phyloP scores from a whole-genome alignment of 192 early-diverging fungal genomes.

The Rhizophagus prolifer region DNA sequence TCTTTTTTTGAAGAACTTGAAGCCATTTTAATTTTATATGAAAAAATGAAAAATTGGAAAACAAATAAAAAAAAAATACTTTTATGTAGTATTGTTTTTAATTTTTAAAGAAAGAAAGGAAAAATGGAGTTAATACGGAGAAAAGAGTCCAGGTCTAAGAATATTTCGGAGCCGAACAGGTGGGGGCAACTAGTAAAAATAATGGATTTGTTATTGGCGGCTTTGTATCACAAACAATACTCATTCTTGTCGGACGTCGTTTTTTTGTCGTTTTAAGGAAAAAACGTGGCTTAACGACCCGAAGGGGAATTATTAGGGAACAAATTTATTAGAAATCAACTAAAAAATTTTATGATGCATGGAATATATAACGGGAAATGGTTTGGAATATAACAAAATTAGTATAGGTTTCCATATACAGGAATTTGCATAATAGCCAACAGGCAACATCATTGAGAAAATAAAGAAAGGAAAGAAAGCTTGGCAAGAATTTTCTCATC shows the following conservation, averaged over 20 bases:
- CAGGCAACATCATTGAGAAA: no score
- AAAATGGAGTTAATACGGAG: no score
- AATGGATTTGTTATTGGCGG: background rate
- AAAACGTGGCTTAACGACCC: background rate
- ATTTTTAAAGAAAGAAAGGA: no score
- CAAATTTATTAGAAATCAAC: no score
- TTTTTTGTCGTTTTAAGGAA: background rate
- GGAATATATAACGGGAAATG: background rate
- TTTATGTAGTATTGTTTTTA: no score
- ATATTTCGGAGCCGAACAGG: no score
- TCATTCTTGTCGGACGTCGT: background rate
- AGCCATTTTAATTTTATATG: background rate
- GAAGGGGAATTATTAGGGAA: background rate
- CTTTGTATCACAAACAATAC: background rate
- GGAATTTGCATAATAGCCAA: background rate
- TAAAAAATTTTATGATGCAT: background rate
- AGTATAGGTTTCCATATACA: background rate
- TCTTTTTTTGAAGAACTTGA: slow-evolving; percentile 37
- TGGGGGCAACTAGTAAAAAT: no score
- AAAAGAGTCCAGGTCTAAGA: no score
- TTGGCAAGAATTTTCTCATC: background rate
- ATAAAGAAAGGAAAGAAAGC: background rate
- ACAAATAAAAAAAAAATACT: no score
- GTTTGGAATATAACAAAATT: background rate
- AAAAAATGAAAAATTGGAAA: no score